Evolutionary conservation across 306 rosid species (phyloP), one percentile per base, ranked within the genome.

Genomic region (Trifolium dubium): DNA sequence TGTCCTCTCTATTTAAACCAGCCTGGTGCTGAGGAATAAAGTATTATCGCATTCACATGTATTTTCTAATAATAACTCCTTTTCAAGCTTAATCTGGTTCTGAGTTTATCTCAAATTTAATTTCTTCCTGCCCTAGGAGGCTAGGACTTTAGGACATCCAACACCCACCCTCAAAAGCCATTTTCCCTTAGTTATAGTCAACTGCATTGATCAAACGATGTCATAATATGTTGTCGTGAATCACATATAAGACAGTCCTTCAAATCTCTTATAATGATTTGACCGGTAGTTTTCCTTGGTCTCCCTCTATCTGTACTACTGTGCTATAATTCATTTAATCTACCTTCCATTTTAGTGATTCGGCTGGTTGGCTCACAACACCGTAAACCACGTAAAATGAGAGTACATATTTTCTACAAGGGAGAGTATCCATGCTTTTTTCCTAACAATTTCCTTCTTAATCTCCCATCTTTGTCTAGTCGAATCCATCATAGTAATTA

Each of bases 41-140:
- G 23, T 23, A 23, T 23, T 23, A 23, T 23, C 23, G 23, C 23
- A 23, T 23, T 23, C 23, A 23, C 23, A 23, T 23, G 1, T 23
- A 23, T 23, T 23, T 23, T 23, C 23, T 23, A 23, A 23, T 23
- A 23, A 23, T 43, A 43, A 11, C 49, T 43, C 49, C 10, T 11
- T 43, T 10, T 18, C 32, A 37, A 64, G 50, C 70, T 64, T 54
- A 6, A 8, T 60, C 75, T 74, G 43, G 41, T 60, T 39, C 41
- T 39, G 61, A 56, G 18, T 55, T 72, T 56, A 37, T 66, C 58
- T 56, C 71, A 51, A 60, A 29, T 67, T 60, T 63, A 29, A 59
- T 51, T 64, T 43, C 49, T 15, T 51, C n/a, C 53, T 4, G 23
- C 32, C 37, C 47, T 30, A 17, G 54, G 54, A 71, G 12, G 10